Percentiles rank a stretch among this genome's conserved stretches.
phyloP scores from a whole-genome alignment of 495 filamentous ascomycete species.

The Lophiotrema nucula region DNA sequence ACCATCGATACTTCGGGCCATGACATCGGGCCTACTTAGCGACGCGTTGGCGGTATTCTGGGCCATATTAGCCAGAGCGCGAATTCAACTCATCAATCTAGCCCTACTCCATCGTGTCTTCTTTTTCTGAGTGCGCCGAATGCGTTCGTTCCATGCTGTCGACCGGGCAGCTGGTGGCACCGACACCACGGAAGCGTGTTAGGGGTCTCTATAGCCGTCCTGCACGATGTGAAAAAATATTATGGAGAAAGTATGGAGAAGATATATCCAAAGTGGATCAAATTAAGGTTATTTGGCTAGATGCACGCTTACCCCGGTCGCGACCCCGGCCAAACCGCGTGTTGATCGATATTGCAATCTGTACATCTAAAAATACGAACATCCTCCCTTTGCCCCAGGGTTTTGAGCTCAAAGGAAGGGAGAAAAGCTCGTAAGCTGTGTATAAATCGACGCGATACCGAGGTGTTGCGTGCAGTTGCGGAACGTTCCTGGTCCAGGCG shows the following conservation, averaged over 20 bases:
- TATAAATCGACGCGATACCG: too few species aligned
- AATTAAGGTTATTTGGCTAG: conserved; percentile 18
- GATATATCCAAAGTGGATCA: conserved; percentile 28
- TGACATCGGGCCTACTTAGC: conserved; percentile 9
- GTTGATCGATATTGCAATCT: conserved; percentile 22
- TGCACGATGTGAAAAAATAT: background rate
- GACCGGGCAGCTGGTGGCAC: conserved; percentile 21
- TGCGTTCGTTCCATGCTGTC: conserved; percentile 1
- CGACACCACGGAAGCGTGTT: conserved; percentile 16
- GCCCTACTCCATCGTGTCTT: conserved; percentile 1
- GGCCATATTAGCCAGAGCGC: conserved; percentile 1
- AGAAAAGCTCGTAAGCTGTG: too few species aligned
- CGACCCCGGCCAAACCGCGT: conserved; percentile 20
- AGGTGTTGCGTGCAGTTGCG: too few species aligned
- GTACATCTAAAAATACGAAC: conserved; percentile 26
- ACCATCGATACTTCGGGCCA: conserved; percentile 6
- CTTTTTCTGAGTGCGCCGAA: conserved; percentile 3
- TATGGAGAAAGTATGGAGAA: conserved; percentile 8
- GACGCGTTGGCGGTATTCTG: conserved; percentile 1
- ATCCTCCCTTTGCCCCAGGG: conserved; percentile 17
- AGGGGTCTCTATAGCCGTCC: conserved; percentile 11
- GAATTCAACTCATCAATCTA: conserved; percentile 1
- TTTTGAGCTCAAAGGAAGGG: too few species aligned
- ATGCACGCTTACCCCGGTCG: conserved; percentile 18
- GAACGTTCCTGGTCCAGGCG: too few species aligned